phyloP scores from a whole-genome alignment of 1,139 yeast species.

The Kodamaea plutei region DNA sequence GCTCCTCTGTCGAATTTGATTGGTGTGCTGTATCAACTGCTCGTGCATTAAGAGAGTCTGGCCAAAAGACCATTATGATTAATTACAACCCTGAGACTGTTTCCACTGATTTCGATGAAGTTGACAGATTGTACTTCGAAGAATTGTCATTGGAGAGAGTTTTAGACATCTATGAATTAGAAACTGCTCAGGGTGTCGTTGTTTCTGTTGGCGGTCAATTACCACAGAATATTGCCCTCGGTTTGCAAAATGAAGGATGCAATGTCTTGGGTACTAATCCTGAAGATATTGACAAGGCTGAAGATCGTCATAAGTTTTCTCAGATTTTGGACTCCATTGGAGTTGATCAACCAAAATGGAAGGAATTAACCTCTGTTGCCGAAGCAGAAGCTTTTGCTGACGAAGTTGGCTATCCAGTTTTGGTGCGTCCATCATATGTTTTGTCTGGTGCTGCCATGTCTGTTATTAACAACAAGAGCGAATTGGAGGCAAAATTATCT shows the following conservation, averaged over 20 bases:
- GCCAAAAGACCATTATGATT: slow-evolving; percentile 90
- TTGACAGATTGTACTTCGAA: slow-evolving; percentile 93
- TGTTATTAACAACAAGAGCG: slow-evolving; percentile 73
- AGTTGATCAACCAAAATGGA: slow-evolving; percentile 97
- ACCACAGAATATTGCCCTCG: slow-evolving; percentile 93
- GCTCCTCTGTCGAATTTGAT: slow-evolving; percentile 97
- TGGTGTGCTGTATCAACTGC: slow-evolving; percentile 99
- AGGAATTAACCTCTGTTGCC: slow-evolving; percentile 79
- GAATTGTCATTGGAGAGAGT: slow-evolving; percentile 94
- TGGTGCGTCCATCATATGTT: slow-evolving; percentile 96
- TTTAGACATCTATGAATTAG: slow-evolving; percentile 93
- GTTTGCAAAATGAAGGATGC: slow-evolving; percentile 78
- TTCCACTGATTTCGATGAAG: slow-evolving; percentile 97
- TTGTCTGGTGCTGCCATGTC: slow-evolving; percentile 99
- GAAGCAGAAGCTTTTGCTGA: slow-evolving; percentile 87
- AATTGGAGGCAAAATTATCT: slow-evolving; percentile 73
- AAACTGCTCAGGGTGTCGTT: slow-evolving; percentile 83
- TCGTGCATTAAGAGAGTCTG: slow-evolving; percentile 83
- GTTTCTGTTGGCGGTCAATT: slow-evolving; percentile 97
- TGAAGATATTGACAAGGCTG: slow-evolving; percentile 93
- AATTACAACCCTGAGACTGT: slow-evolving; percentile 99
- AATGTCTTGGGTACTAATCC: slow-evolving; percentile 93
- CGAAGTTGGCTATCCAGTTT: slow-evolving; percentile 88
- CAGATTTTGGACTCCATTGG: slow-evolving; percentile 83
- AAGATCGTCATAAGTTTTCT: slow-evolving; percentile 97